Conservation (phyloP, 257 asterid genomes). For the Osmanthus fragrans region DNA sequence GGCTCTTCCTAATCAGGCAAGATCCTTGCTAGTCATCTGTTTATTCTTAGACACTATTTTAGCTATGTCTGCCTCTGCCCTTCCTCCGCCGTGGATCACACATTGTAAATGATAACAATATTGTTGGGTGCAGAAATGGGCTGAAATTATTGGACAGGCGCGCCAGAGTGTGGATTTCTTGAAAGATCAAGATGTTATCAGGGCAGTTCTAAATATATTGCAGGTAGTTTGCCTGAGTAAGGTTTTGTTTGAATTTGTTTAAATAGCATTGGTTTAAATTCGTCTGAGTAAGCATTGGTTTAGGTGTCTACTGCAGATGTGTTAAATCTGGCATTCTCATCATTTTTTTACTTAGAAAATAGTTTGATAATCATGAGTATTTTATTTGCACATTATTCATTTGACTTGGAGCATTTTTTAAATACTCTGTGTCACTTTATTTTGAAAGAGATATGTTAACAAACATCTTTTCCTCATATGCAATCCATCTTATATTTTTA, state of each 20-base stretch:
- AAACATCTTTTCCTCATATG: neutral
- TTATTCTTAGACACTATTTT: slow-evolving; percentile 13
- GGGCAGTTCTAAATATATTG: slow-evolving; percentile 91
- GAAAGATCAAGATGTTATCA: slow-evolving; percentile 85
- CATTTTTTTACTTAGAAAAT: neutral
- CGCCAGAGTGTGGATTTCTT: slow-evolving; percentile 82
- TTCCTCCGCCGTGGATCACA: neutral
- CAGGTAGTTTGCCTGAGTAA: slow-evolving; percentile 59
- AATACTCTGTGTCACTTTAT: neutral
- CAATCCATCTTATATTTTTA: neutral
- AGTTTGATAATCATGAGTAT: neutral
- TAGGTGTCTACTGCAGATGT: neutral
- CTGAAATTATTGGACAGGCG: slow-evolving; percentile 92
- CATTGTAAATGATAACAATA: slow-evolving; percentile 1
- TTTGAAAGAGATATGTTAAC: neutral
- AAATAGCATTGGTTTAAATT: neutral
- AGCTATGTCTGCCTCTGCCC: neutral
- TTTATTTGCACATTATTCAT: neutral
- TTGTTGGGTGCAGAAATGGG: slow-evolving; percentile 78
- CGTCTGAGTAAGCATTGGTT: slow-evolving; percentile 16
- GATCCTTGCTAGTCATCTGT: slow-evolving; percentile 12
- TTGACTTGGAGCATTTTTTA: neutral
- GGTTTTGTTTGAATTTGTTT: neutral
- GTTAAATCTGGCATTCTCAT: neutral
- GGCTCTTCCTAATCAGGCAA: slow-evolving; percentile 93